Evolutionary conservation across 2,329 filamentous ascomycete species (phyloP).

Genomic region (Xylaria sp.): DNA sequence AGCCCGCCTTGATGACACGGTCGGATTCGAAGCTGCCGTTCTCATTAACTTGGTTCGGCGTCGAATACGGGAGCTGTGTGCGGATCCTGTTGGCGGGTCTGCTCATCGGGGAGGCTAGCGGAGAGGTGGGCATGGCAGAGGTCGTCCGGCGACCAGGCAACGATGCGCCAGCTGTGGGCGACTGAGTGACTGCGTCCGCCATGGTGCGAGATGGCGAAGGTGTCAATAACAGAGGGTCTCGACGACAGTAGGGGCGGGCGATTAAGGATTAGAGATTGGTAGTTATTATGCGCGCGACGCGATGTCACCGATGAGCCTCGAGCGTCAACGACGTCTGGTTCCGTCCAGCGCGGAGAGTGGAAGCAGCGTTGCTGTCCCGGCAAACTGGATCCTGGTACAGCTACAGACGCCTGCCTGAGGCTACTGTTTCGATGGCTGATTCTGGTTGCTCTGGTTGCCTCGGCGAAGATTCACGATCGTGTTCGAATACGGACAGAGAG

Average conservation of each 20-base stretch:
- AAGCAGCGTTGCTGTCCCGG: background rate
- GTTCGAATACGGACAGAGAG: background rate
- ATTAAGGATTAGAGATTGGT: background rate
- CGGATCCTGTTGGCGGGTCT: slow-evolving; percentile 30
- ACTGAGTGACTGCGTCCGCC: slow-evolving; percentile 27
- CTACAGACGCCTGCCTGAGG: background rate
- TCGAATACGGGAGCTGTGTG: slow-evolving; percentile 51
- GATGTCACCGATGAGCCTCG: slow-evolving; percentile 8
- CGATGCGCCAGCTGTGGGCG: slow-evolving; percentile 18
- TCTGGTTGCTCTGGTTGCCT: background rate
- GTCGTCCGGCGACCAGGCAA: slow-evolving; percentile 26
- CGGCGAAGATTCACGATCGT: background rate
- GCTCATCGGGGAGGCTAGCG: slow-evolving; percentile 24
- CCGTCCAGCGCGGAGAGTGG: slow-evolving; percentile 8
- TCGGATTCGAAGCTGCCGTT: slow-evolving; percentile 96
- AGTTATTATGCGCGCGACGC: background rate
- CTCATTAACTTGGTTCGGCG: slow-evolving; percentile 82
- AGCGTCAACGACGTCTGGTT: slow-evolving; percentile 3
- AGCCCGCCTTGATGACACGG: slow-evolving; percentile 83
- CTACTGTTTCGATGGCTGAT: background rate
- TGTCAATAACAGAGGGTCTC: background rate
- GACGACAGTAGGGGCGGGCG: background rate
- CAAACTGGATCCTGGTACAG: background rate
- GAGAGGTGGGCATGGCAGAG: slow-evolving; percentile 25
- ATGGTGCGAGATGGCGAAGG: slow-evolving; percentile 14